These are phyloP conservation scores for Suillus bovinus DNA, from an alignment of 768 basidiomycete genomes.

Conservation along the genomic window DNA sequence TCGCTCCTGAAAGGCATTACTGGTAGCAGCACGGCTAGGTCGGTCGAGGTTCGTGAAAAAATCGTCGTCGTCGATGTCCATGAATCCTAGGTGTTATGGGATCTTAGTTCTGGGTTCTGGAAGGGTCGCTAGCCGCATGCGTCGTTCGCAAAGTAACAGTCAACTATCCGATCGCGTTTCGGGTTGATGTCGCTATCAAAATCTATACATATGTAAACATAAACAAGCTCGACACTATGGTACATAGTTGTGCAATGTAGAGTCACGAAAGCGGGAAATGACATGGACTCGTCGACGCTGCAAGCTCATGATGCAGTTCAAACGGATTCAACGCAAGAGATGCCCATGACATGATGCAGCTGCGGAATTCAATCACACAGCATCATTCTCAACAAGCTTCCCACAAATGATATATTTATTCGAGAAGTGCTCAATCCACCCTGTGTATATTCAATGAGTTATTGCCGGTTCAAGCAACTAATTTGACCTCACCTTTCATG, in stretches of 20 bases:
- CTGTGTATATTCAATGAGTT: slow-evolving; percentile 36
- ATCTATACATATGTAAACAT: neutral
- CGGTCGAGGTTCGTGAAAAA: slow-evolving; percentile 31
- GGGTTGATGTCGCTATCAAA: neutral
- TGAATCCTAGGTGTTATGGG: slow-evolving; percentile 6
- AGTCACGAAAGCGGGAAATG: neutral
- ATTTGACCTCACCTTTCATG: slow-evolving; percentile 65
- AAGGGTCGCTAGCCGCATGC: neutral
- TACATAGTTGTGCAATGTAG: neutral
- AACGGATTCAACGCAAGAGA: neutral
- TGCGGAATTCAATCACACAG: slow-evolving; percentile 24
- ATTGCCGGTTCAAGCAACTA: slow-evolving; percentile 7
- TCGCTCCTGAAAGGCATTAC: slow-evolving; percentile 35
- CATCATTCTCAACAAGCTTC: slow-evolving; percentile 80
- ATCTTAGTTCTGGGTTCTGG: slow-evolving; percentile 4
- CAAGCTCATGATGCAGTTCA: neutral
- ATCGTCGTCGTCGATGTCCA: slow-evolving; percentile 27
- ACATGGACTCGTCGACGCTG: neutral
- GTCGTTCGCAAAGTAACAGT: slow-evolving; percentile 3
- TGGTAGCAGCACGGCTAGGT: neutral
- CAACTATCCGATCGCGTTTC: slow-evolving; percentile 11
- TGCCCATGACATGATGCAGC: neutral
- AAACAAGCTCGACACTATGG: neutral
- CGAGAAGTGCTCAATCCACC: slow-evolving; percentile 93
- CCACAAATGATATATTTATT: slow-evolving; percentile 93